phyloP scores from a whole-genome alignment of 2,329 filamentous ascomycete species.

The Scedosporium apiospermum region DNA sequence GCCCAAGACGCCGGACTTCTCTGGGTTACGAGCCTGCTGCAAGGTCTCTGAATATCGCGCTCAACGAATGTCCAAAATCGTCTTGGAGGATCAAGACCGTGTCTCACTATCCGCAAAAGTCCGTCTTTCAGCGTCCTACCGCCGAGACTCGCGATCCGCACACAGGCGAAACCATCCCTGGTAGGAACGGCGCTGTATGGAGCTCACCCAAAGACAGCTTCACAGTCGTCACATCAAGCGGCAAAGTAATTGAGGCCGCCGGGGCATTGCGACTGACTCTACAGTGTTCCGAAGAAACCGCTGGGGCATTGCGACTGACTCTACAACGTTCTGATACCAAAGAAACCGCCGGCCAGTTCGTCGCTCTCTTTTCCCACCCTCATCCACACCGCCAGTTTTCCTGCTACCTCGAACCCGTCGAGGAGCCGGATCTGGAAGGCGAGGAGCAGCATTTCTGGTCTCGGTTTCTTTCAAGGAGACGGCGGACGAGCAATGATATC shows the following conservation, averaged over 20 bases:
- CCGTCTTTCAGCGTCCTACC: conserved; percentile 7
- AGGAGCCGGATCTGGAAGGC: background rate
- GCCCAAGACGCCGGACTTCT: background rate
- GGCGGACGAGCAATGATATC: background rate
- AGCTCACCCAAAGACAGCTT: conserved; percentile 4
- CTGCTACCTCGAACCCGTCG: conserved; percentile 4
- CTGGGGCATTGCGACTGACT: background rate
- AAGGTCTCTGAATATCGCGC: background rate
- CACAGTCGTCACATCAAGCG: background rate
- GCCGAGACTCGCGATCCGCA: background rate
- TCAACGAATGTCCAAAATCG: background rate
- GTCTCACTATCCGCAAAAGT: conserved; percentile 9
- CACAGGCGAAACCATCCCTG: background rate
- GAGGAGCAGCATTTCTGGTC: conserved; percentile 1
- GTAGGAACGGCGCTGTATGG: conserved; percentile 6
- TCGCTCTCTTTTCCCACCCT: conserved; percentile 1
- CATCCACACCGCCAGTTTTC: background rate
- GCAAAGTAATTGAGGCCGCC: background rate
- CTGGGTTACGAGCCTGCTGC: background rate
- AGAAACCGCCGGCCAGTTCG: background rate
- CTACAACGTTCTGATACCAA: background rate
- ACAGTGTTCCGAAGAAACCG: background rate
- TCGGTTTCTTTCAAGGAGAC: background rate
- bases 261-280: background rate
- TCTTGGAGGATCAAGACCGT: conserved; percentile 6